Evolutionary conservation across 108 stramenopile species (phyloP).

Genomic region (Nitzschia sp.): DNA sequence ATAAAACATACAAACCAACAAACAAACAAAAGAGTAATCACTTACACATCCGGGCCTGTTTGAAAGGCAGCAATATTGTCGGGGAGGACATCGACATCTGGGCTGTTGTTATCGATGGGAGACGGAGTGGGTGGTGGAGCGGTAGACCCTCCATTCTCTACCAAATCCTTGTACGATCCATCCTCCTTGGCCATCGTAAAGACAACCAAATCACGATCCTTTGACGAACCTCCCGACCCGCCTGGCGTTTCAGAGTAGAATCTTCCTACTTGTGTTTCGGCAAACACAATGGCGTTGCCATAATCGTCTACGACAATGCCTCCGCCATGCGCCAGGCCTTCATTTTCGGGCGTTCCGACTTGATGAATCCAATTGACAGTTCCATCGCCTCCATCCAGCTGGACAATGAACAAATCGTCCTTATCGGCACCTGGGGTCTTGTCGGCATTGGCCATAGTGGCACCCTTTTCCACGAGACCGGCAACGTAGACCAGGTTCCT

Average conservation of each 20-base stretch:
- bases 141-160: background rate
- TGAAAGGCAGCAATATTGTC: slow-evolving; percentile 22
- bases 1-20: too few relatives aligned
- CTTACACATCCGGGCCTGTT: slow-evolving; percentile 13
- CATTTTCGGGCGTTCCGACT: slow-evolving; percentile 42
- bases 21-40: too few relatives aligned
- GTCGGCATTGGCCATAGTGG: slow-evolving; percentile 9
- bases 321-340: slow-evolving; percentile 37
- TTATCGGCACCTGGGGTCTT: background rate
- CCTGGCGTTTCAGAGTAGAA: slow-evolving; percentile 16
- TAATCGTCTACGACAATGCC: slow-evolving; percentile 33
- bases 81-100: too few relatives aligned
- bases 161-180: slow-evolving; percentile 9
- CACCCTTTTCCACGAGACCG: slow-evolving; percentile 23
- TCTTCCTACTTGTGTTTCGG: slow-evolving; percentile 41
- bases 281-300: slow-evolving; percentile 50
- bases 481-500: slow-evolving; percentile 36
- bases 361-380: slow-evolving; percentile 37
- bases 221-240: background rate
- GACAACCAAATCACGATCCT: slow-evolving; percentile 18
- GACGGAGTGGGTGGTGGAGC: background rate
- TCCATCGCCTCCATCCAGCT: slow-evolving; percentile 34
- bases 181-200: slow-evolving; percentile 35
- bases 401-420: slow-evolving; percentile 44
- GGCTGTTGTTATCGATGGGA: background rate